Percentiles rank a stretch among this genome's conserved stretches.
phyloP scores from a whole-genome alignment of 495 filamentous ascomycete genomes.

The Oleoguttula mirabilis region DNA sequence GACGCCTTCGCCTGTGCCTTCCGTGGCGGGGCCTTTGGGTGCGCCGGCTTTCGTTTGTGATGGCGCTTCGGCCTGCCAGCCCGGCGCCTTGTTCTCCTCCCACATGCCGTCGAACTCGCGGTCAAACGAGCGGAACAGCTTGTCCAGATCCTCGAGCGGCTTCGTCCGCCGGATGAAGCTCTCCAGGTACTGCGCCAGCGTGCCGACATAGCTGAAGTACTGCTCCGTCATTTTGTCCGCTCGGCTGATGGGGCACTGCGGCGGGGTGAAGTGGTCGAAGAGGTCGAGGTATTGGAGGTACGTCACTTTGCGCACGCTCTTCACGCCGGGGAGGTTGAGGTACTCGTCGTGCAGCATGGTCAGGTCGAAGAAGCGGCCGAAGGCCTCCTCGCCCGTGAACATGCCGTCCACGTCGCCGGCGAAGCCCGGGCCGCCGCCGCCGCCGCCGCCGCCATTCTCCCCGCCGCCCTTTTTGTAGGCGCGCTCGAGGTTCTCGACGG shows the following conservation, averaged over 20 bases:
- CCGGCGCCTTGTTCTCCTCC: constrained; percentile 62
- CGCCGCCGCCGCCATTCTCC: no score
- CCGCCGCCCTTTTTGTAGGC: constrained; percentile 83
- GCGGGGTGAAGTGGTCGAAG: constrained; percentile 75
- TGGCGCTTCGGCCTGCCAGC: constrained; percentile 55
- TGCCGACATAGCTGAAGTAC: constrained; percentile 82
- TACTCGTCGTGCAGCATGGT: constrained; percentile 74
- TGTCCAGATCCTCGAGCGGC: constrained; percentile 73
- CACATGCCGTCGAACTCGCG: constrained; percentile 74
- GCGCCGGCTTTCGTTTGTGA: constrained; percentile 31
- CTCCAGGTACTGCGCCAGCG: constrained; percentile 70
- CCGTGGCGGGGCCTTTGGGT: constrained; percentile 34
- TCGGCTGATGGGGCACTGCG: constrained; percentile 56
- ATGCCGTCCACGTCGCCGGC: constrained; percentile 66
- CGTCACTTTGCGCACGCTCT: constrained; percentile 50
- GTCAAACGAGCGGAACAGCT: constrained; percentile 60
- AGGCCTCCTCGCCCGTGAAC: constrained; percentile 92
- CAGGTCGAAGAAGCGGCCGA: constrained; percentile 81
- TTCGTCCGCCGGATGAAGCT: constrained; percentile 67
- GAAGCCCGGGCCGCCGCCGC: constrained; percentile 41
- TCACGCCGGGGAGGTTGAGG: constrained; percentile 69
- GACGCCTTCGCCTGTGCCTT: constrained; percentile 55
- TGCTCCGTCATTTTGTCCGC: constrained; percentile 76
- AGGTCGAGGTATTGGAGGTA: constrained; percentile 85
- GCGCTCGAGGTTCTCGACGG: constrained; percentile 84